Base-by-base conservation (phyloP, 2,329 filamentous ascomycete genomes). In the Fusarium metavorans region DNA sequence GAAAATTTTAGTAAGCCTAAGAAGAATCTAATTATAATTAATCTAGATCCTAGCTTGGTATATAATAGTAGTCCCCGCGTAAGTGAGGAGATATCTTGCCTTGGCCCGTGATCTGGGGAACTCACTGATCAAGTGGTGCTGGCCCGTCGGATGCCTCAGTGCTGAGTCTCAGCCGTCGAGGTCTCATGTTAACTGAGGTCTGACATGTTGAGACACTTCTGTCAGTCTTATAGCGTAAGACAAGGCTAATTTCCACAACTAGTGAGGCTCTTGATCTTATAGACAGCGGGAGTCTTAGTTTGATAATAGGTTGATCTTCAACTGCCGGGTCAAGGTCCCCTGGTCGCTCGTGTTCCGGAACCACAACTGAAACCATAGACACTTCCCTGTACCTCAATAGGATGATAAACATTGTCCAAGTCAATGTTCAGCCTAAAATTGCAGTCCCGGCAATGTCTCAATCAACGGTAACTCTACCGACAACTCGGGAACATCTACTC, bases 81-180 rank as follows among this genome's bases (percentile, higher is more conserved):
- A 34, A 32, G 10, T 8, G 9, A 32, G 30, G 30, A 32, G 30
- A 23, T 8, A 8, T 43, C 41, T 6, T 7, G 20, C 2, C 0
- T 23, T 45, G 6, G 11, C 6, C 20, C 2, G 1, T 8, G 11
- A 23, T 2, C 11, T 5, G 20, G 1, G 41, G 5, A 39, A 14
- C 11, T 0, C 3, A 2, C 10, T 7, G 10, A 1, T 14, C 8
- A 3, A 14, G n/a, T 10, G 10, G n/a, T 43, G 20, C 20, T 11
- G 20, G n/a, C 13, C n/a, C 6, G 41, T 2, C 20, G 6, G 41
- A 11, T 6, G 3, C 13, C 20, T 14, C 6, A 4, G 37, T 39
- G 18, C 10, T 39, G 7, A 11, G 41, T 25, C 20, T 11, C 2
- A 4, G 41, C 5, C n/a, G 20, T 45, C 6, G 13, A 6, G 25